phyloP scores from a whole-genome alignment of 768 basidiomycete genomes.

The Lentinula lateritia region DNA sequence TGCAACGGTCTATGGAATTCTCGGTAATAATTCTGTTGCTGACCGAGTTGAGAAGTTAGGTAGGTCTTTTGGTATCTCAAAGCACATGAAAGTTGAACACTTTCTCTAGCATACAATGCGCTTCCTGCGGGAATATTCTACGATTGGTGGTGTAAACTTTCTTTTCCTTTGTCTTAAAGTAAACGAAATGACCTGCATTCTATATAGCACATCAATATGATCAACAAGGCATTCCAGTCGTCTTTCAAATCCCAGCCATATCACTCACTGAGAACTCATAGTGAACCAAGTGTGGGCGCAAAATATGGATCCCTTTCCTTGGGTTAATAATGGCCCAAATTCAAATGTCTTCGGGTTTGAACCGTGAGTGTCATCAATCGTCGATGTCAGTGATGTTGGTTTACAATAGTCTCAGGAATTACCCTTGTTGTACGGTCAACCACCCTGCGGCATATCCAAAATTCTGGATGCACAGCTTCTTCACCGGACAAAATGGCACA shows the following conservation, averaged over 20 bases:
- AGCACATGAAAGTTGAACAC: not conserved
- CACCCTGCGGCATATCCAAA: slow-evolving; percentile 35
- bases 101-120: slow-evolving; percentile 31
- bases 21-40: slow-evolving; percentile 36
- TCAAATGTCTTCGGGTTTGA: slow-evolving; percentile 39
- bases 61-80: slow-evolving; percentile 1
- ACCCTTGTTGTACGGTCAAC: slow-evolving; percentile 39
- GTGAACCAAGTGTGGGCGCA: slow-evolving; percentile 39
- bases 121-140: slow-evolving; percentile 32
- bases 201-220: slow-evolving; percentile 35
- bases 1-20: slow-evolving; percentile 33
- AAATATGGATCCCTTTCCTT: slow-evolving; percentile 30
- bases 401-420: slow-evolving; percentile 22
- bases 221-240: slow-evolving; percentile 27
- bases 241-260: not conserved
- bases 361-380: slow-evolving; percentile 22
- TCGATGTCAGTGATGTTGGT: not conserved
- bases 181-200: not conserved
- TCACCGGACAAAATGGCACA: slow-evolving; percentile 21
- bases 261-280: slow-evolving; percentile 7
- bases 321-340: slow-evolving; percentile 31
- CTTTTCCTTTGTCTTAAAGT: not conserved
- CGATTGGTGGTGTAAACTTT: slow-evolving; percentile 30
- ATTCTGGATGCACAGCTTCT: slow-evolving; percentile 38
- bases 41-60: slow-evolving; percentile 35